phyloP scores from a whole-genome alignment of 441 rosid genomes.

The Brassica balearica region DNA sequence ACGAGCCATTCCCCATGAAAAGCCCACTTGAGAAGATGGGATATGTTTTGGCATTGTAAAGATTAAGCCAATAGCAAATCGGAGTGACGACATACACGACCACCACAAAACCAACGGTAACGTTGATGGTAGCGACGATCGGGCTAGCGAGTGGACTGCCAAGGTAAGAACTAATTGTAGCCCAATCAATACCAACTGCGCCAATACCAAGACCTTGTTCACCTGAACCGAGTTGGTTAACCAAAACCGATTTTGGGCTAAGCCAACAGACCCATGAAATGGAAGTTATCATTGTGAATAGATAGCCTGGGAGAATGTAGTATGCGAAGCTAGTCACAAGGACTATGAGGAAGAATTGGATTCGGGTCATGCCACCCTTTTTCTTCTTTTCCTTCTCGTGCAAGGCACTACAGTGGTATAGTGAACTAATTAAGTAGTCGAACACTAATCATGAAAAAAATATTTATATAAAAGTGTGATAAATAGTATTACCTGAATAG shows the following conservation, averaged over 20 bases:
- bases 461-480: neutral
- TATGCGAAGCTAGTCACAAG: constrained; percentile 60
- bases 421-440: neutral
- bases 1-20: constrained; percentile 53
- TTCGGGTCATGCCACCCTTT: constrained; percentile 51
- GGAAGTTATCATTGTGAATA: constrained; percentile 53
- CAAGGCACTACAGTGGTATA: constrained; percentile 55
- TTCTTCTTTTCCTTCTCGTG: constrained; percentile 60
- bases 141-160: constrained; percentile 85
- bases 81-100: constrained; percentile 66
- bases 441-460: constrained; percentile 24
- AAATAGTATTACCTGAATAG: constrained; percentile 62
- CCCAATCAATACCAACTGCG: constrained; percentile 68
- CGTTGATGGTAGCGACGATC: constrained; percentile 68
- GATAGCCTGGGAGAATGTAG: constrained; percentile 62
- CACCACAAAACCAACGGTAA: constrained; percentile 58
- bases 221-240: constrained; percentile 76
- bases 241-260: constrained; percentile 59
- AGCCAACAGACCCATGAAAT: constrained; percentile 77
- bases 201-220: constrained; percentile 66
- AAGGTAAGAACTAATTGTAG: constrained; percentile 61
- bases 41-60: constrained; percentile 65
- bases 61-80: constrained; percentile 56
- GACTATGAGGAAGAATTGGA: constrained; percentile 64
- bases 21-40: constrained; percentile 54